Evolutionary conservation across 2,329 filamentous ascomycete genomes (phyloP), one percentile per base, ranked within the genome.

Genomic region (Parasarocladium wereldwijsianum): DNA sequence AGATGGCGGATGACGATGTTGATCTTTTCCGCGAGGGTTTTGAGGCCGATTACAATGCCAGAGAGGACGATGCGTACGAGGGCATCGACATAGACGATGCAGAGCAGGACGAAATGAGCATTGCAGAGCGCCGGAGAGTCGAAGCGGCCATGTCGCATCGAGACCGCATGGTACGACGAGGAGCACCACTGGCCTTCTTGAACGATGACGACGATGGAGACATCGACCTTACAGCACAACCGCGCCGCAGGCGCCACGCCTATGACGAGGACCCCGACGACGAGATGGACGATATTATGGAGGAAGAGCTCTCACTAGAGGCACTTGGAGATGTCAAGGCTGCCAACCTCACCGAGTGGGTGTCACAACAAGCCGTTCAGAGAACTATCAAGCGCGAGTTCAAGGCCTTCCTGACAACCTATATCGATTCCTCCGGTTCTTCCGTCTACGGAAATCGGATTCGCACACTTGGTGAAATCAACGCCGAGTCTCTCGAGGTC

Each of bases 401-500:
- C 70, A 93, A 93, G 54, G 79, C 82, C 3, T 98, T 98, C 61
- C 62, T 98, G 44, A 96, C 90, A 8, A 87, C 94, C 43, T 96
- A 92, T 52, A 93, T 77, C 5, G 90, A 98, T 46, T 75, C 85
- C 32, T 75, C 78, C 39, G 86, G 85, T 32, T 77, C 74, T 4
- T 98, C 90, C 0, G 85, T 98, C 29, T 98, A 98, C 51, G 90
- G 90, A 32, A 86, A 84, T 42, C 80, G 86, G 33, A 93, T 98
- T 40, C 74, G 84, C 41, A 94, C 83, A 0, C 72, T 98, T n/a
- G 92, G 90, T 61, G 87, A 96, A 55, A 68, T 94, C 50, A 98
- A 98, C 52, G 84, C 86, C 27, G 92, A 96, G 56, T 85, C 87
- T 22, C 70, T 98, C 4, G 90, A 98, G 51, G 85, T 98, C 26